These are phyloP conservation scores for Xylaria telfairii DNA, from an alignment of 495 filamentous ascomycete species.

Conservation along the genomic window DNA sequence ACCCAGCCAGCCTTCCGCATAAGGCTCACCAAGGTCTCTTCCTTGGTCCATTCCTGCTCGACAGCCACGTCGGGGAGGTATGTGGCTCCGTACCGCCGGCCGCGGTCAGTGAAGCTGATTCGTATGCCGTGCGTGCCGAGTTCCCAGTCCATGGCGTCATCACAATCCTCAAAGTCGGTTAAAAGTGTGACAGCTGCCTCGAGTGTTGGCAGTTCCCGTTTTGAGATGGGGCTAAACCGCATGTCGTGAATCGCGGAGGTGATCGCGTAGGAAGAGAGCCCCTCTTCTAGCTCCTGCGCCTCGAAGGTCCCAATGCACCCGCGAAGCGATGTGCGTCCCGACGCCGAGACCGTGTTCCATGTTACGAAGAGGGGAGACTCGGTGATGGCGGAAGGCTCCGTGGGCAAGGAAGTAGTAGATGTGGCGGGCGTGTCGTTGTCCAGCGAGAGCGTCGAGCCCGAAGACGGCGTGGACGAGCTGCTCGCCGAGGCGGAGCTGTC, in stretches of 20 bases:
- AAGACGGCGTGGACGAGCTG: constrained; percentile 41
- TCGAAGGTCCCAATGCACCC: constrained; percentile 99
- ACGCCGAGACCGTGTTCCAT: constrained; percentile 79
- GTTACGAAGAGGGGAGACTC: constrained; percentile 86
- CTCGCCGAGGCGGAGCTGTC: constrained; percentile 37
- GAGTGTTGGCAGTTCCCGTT: constrained; percentile 69
- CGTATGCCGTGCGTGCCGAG: constrained; percentile 84
- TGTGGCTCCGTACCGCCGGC: constrained; percentile 75
- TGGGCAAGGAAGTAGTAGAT: constrained; percentile 33
- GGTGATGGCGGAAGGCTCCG: constrained; percentile 33
- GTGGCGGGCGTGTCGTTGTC: constrained; percentile 37
- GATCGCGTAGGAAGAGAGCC: constrained; percentile 80
- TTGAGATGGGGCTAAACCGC: constrained; percentile 78
- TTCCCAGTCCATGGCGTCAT: constrained; percentile 81
- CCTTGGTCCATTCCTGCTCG: constrained; percentile 96
- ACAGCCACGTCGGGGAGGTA: constrained; percentile 91
- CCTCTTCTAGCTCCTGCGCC: constrained; percentile 70
- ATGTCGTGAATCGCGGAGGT: constrained; percentile 89
- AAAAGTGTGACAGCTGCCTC: constrained; percentile 76
- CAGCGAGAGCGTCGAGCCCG: constrained; percentile 41
- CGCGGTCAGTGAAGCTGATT: constrained; percentile 73
- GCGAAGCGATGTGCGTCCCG: constrained; percentile 69
- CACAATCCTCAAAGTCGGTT: constrained; percentile 75
- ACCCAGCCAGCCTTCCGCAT: constrained; percentile 95
- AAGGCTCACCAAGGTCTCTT: constrained; percentile 85